A percentile compares a stretch with the other conserved stretches of the same genome.
Conservation (phyloP, 1,284 basidiomycete genomes). For the Xanthoconium separans region DNA sequence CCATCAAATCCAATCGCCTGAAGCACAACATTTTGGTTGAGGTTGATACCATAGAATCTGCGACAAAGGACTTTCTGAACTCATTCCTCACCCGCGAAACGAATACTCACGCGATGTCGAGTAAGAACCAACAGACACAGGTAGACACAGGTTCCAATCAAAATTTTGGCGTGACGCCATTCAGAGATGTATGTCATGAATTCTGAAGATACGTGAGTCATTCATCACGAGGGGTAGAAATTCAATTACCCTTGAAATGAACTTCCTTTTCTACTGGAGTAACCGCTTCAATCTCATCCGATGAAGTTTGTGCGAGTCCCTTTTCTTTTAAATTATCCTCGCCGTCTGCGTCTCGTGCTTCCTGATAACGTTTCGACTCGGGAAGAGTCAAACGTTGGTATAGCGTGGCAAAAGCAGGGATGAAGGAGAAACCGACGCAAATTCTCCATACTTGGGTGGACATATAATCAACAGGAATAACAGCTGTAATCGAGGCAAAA, state of each 20-base stretch:
- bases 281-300: conserved; percentile 1
- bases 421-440: conserved; percentile 48
- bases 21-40: conserved; percentile 75
- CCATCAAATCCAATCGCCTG: conserved; percentile 68
- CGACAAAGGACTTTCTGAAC: neutral
- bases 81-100: neutral
- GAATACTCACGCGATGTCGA: conserved; percentile 49
- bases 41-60: conserved; percentile 76
- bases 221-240: neutral
- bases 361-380: conserved; percentile 60
- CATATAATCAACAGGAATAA: conserved; percentile 22
- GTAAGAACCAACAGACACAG: conserved; percentile 61
- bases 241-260: conserved; percentile 38
- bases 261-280: conserved; percentile 30
- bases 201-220: conserved; percentile 30
- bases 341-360: conserved; percentile 37
- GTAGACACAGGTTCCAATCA: conserved; percentile 51
- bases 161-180: conserved; percentile 54
- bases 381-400: conserved; percentile 77
- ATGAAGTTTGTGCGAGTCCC: conserved; percentile 8
- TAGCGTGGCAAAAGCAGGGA: conserved; percentile 58
- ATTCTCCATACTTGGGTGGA: conserved; percentile 49
- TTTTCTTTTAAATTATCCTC: conserved; percentile 36
- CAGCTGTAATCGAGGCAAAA: neutral
- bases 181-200: conserved; percentile 53